Conservation (phyloP, 2,329 filamentous ascomycete genomes). For the Cordyceps tenuipes region DNA sequence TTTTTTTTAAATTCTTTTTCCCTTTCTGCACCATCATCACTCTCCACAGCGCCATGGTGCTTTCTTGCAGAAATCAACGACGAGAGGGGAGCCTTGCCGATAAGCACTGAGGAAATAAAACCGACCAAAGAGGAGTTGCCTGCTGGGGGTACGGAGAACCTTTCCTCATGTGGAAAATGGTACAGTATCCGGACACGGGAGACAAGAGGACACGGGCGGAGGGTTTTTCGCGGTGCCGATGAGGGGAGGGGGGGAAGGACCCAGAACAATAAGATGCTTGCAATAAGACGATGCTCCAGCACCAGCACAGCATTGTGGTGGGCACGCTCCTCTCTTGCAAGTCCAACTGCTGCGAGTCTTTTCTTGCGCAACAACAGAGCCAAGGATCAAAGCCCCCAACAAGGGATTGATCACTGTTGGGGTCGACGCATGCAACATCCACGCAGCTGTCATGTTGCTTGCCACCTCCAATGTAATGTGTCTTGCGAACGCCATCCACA, state of each 20-base stretch:
- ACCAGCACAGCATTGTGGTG: background rate
- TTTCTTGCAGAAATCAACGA: background rate
- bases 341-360: background rate
- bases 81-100: background rate
- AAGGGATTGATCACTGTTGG: background rate
- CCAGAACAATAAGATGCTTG: conserved; percentile 4
- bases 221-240: background rate
- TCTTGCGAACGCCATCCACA: background rate
- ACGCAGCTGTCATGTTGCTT: background rate
- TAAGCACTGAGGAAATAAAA: background rate
- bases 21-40: background rate
- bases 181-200: background rate
- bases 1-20: no score
- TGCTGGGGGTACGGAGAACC: background rate
- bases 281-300: background rate
- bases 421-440: background rate
- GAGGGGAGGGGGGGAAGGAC: background rate
- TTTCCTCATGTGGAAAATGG: conserved; percentile 3
- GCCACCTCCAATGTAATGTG: background rate
- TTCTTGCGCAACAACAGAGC: background rate
- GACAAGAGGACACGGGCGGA: background rate
- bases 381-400: background rate
- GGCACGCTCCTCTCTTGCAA: background rate
- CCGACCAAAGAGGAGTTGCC: background rate
- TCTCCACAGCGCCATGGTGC: background rate